Conservation (phyloP, 2,329 filamentous ascomycete species). For the Bretziella fagacearum region DNA sequence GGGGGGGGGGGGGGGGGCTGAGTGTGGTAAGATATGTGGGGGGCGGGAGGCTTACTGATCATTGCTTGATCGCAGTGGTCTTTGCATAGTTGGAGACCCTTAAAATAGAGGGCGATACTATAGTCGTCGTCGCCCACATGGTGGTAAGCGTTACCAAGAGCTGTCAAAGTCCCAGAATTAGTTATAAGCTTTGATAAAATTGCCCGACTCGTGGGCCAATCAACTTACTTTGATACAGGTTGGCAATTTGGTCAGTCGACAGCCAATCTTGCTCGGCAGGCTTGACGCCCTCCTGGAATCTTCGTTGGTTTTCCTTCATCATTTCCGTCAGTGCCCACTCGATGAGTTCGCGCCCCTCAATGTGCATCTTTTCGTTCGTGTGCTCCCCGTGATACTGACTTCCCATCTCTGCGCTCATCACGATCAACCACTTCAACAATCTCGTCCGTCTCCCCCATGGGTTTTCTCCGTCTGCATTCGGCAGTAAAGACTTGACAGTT, state of each 20-base stretch:
- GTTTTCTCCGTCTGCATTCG: slow-evolving; percentile 25
- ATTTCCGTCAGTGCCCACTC: slow-evolving; percentile 69
- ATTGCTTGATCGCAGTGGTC: slow-evolving; percentile 60
- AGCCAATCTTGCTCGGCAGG: slow-evolving; percentile 57
- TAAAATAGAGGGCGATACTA: slow-evolving; percentile 61
- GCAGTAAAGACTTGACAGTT: slow-evolving; percentile 15
- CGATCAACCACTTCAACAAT: slow-evolving; percentile 56
- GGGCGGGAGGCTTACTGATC: slow-evolving; percentile 39
- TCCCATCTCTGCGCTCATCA: slow-evolving; percentile 66
- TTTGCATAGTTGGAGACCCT: slow-evolving; percentile 54
- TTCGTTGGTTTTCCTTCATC: slow-evolving; percentile 54
- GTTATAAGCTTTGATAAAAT: background rate
- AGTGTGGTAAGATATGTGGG: background rate
- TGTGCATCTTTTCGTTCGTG: slow-evolving; percentile 54
- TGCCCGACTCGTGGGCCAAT: background rate
- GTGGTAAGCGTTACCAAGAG: slow-evolving; percentile 63
- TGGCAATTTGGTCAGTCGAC: slow-evolving; percentile 54
- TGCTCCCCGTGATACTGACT: slow-evolving; percentile 65
- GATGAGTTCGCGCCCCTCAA: slow-evolving; percentile 47
- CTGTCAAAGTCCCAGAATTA: slow-evolving; percentile 23
- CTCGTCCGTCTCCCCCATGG: slow-evolving; percentile 43
- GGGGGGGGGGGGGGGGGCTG: background rate
- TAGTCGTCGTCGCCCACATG: slow-evolving; percentile 7
- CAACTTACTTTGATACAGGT: slow-evolving; percentile 47
- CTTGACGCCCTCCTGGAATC: slow-evolving; percentile 49